These are phyloP conservation scores for Kluyveromyces marxianus DNA, from an alignment of 1,139 yeast genomes.

Conservation along the genomic window DNA sequence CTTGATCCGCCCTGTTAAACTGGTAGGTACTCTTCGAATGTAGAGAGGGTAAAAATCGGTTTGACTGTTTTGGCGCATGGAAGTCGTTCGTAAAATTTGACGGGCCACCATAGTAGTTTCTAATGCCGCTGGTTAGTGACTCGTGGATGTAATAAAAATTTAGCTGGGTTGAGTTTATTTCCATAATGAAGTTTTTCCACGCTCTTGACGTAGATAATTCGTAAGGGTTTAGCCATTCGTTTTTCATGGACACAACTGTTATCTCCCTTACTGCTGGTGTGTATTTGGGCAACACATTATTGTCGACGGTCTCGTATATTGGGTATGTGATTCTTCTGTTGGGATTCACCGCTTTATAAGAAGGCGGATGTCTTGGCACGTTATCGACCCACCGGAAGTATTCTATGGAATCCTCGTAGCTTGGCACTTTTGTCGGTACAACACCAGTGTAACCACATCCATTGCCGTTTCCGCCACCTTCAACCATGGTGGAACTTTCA, in stretches of 20 bases:
- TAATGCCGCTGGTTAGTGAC: slow-evolving; percentile 17
- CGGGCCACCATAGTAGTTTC: slow-evolving; percentile 10
- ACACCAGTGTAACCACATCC: background rate
- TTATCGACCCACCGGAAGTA: slow-evolving; percentile 36
- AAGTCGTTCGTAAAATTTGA: slow-evolving; percentile 7
- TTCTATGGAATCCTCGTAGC: slow-evolving; percentile 1
- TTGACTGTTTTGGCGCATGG: slow-evolving; percentile 8
- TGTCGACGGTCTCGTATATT: slow-evolving; percentile 32
- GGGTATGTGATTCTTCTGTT: slow-evolving; percentile 37
- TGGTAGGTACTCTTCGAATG: slow-evolving; percentile 17
- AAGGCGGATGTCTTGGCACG: slow-evolving; percentile 43
- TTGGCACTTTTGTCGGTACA: background rate
- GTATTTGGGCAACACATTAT: slow-evolving; percentile 44
- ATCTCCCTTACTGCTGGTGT: slow-evolving; percentile 52
- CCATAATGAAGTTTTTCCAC: slow-evolving; percentile 60
- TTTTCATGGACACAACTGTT: slow-evolving; percentile 46
- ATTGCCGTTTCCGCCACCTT: too few relatives aligned
- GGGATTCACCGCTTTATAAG: slow-evolving; percentile 36
- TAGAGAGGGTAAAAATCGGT: slow-evolving; percentile 10
- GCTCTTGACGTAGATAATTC: slow-evolving; percentile 51
- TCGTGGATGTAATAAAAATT: slow-evolving; percentile 45
- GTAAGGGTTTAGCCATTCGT: slow-evolving; percentile 63
- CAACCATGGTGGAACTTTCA: too few relatives aligned
- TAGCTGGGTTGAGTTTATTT: slow-evolving; percentile 66
- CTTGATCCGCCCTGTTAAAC: slow-evolving; percentile 27